These are phyloP conservation scores for Sarcomyxa edulis DNA, from an alignment of 768 basidiomycete species.

Conservation along the genomic window DNA sequence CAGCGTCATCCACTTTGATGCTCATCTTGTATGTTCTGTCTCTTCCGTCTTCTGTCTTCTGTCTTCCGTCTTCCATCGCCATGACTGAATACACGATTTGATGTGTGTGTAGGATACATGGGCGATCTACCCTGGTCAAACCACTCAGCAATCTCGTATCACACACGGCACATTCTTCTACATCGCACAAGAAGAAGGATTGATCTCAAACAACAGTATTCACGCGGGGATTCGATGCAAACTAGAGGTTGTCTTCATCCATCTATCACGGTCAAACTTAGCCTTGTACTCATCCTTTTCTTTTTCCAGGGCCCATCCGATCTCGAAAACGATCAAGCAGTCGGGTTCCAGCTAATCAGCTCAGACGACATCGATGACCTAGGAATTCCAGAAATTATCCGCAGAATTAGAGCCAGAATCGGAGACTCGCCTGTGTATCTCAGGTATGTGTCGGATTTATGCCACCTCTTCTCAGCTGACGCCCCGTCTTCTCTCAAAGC, in stretches of 20 bases:
- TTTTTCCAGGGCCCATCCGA: slow-evolving; percentile 57
- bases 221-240: slow-evolving; percentile 87
- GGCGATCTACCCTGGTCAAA: slow-evolving; percentile 51
- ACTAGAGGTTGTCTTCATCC: slow-evolving; percentile 33
- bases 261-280: neutral
- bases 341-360: slow-evolving; percentile 77
- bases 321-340: slow-evolving; percentile 60
- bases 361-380: slow-evolving; percentile 82
- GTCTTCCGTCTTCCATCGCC: neutral
- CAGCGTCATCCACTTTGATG: slow-evolving; percentile 83
- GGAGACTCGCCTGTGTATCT: slow-evolving; percentile 76
- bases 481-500: slow-evolving; percentile 28
- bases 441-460: slow-evolving; percentile 54
- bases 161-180: slow-evolving; percentile 89
- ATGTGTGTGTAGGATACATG: slow-evolving; percentile 61
- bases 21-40: slow-evolving; percentile 33
- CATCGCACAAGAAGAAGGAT: slow-evolving; percentile 70
- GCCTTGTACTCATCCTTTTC: slow-evolving; percentile 20
- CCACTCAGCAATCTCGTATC: slow-evolving; percentile 56
- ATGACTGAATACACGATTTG: slow-evolving; percentile 28
- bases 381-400: slow-evolving; percentile 65
- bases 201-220: slow-evolving; percentile 71
- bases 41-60: slow-evolving; percentile 15
- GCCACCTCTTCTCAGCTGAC: too few species aligned
- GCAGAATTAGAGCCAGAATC: slow-evolving; percentile 65